Percentiles rank a stretch among this genome's conserved stretches.
Conservation (phyloP, 2,329 filamentous ascomycete species). For the Aspergillus terreus region DNA sequence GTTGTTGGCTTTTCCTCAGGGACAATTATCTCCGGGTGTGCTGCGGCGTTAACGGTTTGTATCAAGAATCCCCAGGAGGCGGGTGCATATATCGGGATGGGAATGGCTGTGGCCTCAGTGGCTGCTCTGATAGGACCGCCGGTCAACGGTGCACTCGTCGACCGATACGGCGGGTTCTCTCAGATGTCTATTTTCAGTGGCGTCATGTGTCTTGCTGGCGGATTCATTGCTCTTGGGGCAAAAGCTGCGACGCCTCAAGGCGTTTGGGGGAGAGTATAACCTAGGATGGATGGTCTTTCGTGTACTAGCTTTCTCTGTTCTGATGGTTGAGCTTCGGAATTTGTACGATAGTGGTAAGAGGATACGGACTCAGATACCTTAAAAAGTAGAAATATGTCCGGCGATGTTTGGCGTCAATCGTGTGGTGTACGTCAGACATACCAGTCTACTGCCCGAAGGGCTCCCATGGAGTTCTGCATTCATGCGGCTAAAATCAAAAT, state of each 20-base stretch:
- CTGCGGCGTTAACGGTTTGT: constrained; percentile 33
- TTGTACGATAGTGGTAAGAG: too few relatives aligned
- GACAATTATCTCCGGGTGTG: constrained; percentile 34
- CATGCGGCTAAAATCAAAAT: not conserved
- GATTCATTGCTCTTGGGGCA: constrained; percentile 27
- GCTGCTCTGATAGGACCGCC: constrained; percentile 49
- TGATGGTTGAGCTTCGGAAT: too few relatives aligned
- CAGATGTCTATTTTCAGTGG: constrained; percentile 38
- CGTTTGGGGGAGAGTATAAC: constrained; percentile 29
- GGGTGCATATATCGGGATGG: constrained; percentile 43
- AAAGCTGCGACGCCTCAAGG: constrained; percentile 38
- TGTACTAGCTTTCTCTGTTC: too few relatives aligned
- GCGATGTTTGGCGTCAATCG: too few relatives aligned
- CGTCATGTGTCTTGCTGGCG: constrained; percentile 13
- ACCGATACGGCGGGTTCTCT: constrained; percentile 37
- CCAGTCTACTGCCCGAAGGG: not conserved
- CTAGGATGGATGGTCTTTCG: too few relatives aligned
- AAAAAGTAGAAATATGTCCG: too few relatives aligned
- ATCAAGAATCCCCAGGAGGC: constrained; percentile 28
- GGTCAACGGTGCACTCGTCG: constrained; percentile 44
- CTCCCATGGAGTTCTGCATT: not conserved
- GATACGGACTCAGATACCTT: too few relatives aligned
- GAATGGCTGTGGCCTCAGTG: constrained; percentile 27
- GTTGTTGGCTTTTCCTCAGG: constrained; percentile 42
- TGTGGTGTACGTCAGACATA: too few relatives aligned